A percentile compares a stretch with the other conserved stretches of the same genome.
Conservation (phyloP, 257 asterid genomes). For the Rehmannia glutinosa region DNA sequence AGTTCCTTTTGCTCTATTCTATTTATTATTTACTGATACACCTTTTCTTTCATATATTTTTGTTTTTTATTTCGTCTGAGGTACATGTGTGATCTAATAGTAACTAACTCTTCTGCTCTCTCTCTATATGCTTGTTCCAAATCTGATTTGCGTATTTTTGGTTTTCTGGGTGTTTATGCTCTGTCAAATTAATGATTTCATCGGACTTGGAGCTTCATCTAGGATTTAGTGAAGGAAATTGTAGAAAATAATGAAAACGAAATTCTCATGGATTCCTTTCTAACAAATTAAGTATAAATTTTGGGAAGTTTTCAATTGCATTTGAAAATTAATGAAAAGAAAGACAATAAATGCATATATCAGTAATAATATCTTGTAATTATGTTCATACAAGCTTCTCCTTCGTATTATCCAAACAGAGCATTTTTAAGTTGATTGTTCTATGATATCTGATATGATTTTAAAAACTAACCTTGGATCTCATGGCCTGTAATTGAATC, state of each 20-base stretch:
- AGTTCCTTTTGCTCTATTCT: constrained; percentile 13
- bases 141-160: too few species aligned
- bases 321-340: too few species aligned
- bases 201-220: not conserved
- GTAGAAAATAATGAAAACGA: not conserved
- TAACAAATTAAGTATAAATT: not conserved
- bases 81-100: not conserved
- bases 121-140: too few species aligned
- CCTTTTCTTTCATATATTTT: not conserved
- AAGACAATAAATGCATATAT: not conserved
- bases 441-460: not conserved
- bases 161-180: constrained; percentile 6
- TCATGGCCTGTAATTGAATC: constrained; percentile 33
- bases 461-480: constrained; percentile 11
- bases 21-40: not conserved
- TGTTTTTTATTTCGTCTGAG: not conserved
- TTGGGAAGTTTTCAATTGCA: too few species aligned
- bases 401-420: too few species aligned
- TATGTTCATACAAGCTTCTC: too few species aligned
- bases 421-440: too few species aligned
- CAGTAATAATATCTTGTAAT: too few species aligned
- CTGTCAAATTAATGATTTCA: not conserved
- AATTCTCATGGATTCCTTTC: not conserved
- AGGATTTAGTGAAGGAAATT: not conserved
- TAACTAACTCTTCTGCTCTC: too few species aligned